A percentile compares a stretch with the other conserved stretches of the same genome.
Evolutionary conservation across 1,284 basidiomycete genomes (phyloP).

Genomic region (Ustilago xerochloae): DNA sequence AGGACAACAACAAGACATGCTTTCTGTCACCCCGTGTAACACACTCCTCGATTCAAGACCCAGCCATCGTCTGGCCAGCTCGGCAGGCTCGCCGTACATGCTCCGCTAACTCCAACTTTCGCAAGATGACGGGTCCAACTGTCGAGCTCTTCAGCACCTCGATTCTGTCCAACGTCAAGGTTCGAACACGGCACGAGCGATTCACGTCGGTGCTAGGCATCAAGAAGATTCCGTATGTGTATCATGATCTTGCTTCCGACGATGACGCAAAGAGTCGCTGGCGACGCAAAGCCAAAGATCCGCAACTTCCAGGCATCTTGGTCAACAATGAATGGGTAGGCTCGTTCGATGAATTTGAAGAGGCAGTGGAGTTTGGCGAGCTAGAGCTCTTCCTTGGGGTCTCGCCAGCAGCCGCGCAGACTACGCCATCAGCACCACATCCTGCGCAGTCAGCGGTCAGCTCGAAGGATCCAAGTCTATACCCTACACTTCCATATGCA

Average conservation of each 20-base stretch:
- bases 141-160: constrained; percentile 68
- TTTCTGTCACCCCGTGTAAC: no score
- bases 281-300: constrained; percentile 63
- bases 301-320: constrained; percentile 63
- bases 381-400: constrained; percentile 61
- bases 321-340: constrained; percentile 68
- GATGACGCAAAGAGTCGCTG: constrained; percentile 66
- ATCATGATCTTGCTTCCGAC: constrained; percentile 65
- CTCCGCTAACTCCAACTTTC: background rate
- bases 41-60: no score
- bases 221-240: constrained; percentile 65
- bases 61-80: background rate
- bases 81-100: background rate
- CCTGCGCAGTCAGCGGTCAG: constrained; percentile 42
- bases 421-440: constrained; percentile 21
- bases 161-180: constrained; percentile 65
- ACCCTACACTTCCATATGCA: constrained; percentile 47
- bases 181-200: constrained; percentile 64
- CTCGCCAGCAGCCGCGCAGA: constrained; percentile 8
- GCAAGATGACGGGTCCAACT: constrained; percentile 34
- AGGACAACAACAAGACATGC: no score
- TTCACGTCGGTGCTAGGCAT: constrained; percentile 58
- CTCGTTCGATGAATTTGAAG: constrained; percentile 66
- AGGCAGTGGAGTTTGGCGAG: constrained; percentile 66
- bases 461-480: constrained; percentile 51